Base-by-base conservation (phyloP, 2,329 filamentous ascomycete genomes). In the Bipolaris victoriae region DNA sequence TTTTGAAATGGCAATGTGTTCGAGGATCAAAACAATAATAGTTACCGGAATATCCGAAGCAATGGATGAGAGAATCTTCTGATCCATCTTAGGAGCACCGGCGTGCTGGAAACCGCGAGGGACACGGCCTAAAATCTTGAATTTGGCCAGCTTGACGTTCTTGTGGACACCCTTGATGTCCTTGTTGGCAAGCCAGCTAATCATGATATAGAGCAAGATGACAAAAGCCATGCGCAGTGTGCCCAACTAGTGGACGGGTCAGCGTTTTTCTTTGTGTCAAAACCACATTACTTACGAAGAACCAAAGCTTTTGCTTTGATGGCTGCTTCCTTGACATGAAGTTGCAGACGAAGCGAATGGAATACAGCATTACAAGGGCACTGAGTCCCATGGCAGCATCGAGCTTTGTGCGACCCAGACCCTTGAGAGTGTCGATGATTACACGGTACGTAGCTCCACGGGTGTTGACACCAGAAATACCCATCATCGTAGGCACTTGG, bases 1-100 rank as follows among this genome's bases (percentile, higher is more conserved):
- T 76, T 98, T 99, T 16, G 93, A 92, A 62, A 98, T 97, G 46
- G 94, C 92, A 68, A 98, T 97, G 74, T 98, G 94, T 77, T 98
- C 95, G 60, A 98, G 96, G 35, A 98, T 83, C 55, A 98, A 83
- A n/a, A 99, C 93, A 64, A 98, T 96, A 50, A 97, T 88, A 0
- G 90, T 89, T 7, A 90, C 90, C 0, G 95, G 95, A 3, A 98
- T 81, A 62, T 97, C 84, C 41, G 82, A 81, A 1, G 84, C 82
- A 70, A 96, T 92, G 0, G 86, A 79, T 1, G 80, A 82, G 70
- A 97, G 84, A 49, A 97, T 85, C 0, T 82, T 76, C 0, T 76
- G 77, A 63, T 90, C 86, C 58, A 98, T 79, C 0, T 78, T 81
- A 0, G 95, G 95, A 5, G 89, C 88, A 15, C 83, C 87, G 16